Evolutionary conservation across 2,329 filamentous ascomycete species (phyloP).

Genomic region (Diaporthe aspalathi): DNA sequence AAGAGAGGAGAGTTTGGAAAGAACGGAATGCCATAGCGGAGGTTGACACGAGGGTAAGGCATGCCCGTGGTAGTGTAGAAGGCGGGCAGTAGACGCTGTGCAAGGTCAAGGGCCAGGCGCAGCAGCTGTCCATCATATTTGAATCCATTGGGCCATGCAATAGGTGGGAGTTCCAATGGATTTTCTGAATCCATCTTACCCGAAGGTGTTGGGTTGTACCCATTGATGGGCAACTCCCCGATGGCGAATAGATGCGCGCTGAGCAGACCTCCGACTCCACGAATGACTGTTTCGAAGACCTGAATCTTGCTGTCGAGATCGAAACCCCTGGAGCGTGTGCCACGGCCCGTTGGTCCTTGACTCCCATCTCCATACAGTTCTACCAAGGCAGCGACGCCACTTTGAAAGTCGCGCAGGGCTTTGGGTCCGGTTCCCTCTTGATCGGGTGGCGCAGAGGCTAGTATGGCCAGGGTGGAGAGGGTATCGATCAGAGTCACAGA

Average conservation of each 20-base stretch:
- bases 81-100: conserved; percentile 84
- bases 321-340: conserved; percentile 82
- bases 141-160: conserved; percentile 81
- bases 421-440: conserved; percentile 65
- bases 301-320: conserved; percentile 98
- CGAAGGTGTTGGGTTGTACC: conserved; percentile 70
- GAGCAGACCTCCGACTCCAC: conserved; percentile 88
- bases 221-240: conserved; percentile 86
- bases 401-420: conserved; percentile 80
- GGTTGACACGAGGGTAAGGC: conserved; percentile 93
- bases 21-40: conserved; percentile 90
- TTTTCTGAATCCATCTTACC: conserved; percentile 47
- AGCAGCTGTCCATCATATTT: conserved; percentile 90
- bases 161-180: conserved; percentile 62
- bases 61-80: conserved; percentile 93
- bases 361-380: conserved; percentile 88
- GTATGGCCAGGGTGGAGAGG: conserved; percentile 90
- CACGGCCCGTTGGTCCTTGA: conserved; percentile 73
- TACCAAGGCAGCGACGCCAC: conserved; percentile 80
- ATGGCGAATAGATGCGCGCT: conserved; percentile 94
- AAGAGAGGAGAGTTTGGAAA: conserved; percentile 84
- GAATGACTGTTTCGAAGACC: conserved; percentile 97
- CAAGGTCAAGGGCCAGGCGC: conserved; percentile 88
- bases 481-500: conserved; percentile 96
- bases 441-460: conserved; percentile 78